Percentiles rank a stretch among this genome's conserved stretches.
These are phyloP conservation scores for Gossypium schwendimanii DNA, from an alignment of 441 rosid genomes.

Conservation along the genomic window DNA sequence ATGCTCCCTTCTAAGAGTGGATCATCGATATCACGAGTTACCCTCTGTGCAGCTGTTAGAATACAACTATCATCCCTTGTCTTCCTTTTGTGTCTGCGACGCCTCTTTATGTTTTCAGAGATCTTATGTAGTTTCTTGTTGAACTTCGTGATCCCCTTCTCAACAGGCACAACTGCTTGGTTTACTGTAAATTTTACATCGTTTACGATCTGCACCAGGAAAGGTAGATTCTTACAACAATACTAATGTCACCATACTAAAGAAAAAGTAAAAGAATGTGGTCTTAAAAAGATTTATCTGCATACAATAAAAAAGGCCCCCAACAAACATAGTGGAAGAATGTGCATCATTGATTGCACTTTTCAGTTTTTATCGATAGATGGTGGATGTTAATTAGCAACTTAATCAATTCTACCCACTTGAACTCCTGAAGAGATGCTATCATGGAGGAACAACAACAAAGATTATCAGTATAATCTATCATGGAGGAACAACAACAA, in stretches of 20 bases:
- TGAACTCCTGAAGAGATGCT: not conserved
- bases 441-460: not conserved
- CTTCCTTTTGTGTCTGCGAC: constrained; percentile 70
- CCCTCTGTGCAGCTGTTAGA: constrained; percentile 44
- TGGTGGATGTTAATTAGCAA: not conserved
- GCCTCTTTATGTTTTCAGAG: constrained; percentile 81
- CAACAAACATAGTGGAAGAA: not conserved
- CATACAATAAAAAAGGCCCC: not conserved
- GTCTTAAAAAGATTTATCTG: not conserved
- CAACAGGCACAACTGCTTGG: constrained; percentile 96
- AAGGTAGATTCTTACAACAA: constrained; percentile 17
- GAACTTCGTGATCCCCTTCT: constrained; percentile 84
- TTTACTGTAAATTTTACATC: constrained; percentile 92
- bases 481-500: no score
- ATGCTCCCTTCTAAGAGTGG: constrained; percentile 85
- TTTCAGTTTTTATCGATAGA: not conserved
- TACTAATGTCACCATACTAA: not conserved
- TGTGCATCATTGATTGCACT: not conserved
- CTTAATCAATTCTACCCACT: not conserved
- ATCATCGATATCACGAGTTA: constrained; percentile 86
- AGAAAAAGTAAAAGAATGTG: not conserved
- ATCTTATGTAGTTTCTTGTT: constrained; percentile 82
- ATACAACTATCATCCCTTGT: constrained; percentile 84
- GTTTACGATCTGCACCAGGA: constrained; percentile 70
- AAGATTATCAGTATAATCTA: not conserved